Evolutionary conservation across 306 rosid species (phyloP).

Genomic region (Castanospermum australe): DNA sequence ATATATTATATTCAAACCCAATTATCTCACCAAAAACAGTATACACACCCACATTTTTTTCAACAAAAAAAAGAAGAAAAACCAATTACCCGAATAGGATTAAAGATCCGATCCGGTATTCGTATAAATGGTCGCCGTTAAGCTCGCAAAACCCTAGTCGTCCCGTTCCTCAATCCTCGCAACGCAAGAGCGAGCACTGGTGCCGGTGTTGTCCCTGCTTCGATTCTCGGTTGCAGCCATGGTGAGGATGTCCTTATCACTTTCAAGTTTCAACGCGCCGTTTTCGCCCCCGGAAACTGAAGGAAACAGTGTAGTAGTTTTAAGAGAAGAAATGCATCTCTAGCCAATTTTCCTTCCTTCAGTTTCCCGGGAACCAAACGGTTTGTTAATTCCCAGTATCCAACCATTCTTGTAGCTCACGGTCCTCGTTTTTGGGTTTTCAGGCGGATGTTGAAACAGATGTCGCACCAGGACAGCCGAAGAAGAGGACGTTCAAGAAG

Average conservation of each 20-base stretch:
- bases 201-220: too few relatives aligned
- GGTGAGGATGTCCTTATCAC: not conserved
- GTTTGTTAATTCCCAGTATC: too few relatives aligned
- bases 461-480: conserved; percentile 56
- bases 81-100: too few relatives aligned
- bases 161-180: not conserved
- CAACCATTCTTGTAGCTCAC: not conserved
- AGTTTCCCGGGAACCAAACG: not conserved
- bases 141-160: not conserved
- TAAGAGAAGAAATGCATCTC: too few relatives aligned
- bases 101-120: conserved; percentile 24
- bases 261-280: not conserved
- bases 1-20: too few relatives aligned
- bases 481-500: conserved; percentile 82
- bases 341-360: too few relatives aligned
- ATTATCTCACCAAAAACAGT: too few relatives aligned
- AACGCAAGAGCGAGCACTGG: not conserved
- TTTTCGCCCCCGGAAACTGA: too few relatives aligned
- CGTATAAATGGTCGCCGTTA: not conserved
- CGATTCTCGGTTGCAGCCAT: not conserved
- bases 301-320: not conserved
- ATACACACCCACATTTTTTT: too few relatives aligned
- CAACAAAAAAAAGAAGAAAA: too few relatives aligned
- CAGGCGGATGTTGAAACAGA: conserved; percentile 68
- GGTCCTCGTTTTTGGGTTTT: not conserved